Base-by-base conservation (phyloP, 2,329 filamentous ascomycete genomes). In the Neonectria coccinea region DNA sequence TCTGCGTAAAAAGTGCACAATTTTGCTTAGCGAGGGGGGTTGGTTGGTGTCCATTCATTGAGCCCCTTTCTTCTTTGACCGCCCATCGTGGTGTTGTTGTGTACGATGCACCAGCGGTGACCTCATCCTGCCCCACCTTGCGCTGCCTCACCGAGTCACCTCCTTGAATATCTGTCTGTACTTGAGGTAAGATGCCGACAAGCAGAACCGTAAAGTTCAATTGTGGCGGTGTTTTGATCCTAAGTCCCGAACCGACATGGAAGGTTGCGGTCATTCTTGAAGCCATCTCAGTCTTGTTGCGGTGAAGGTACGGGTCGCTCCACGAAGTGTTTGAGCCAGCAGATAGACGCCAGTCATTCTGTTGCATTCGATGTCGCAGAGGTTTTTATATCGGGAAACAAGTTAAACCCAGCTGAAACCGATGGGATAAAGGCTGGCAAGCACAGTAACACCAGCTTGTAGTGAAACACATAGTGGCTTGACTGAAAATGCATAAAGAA, bases 1-100 rank as follows among this genome's bases (percentile, higher is more conserved):
- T 41, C 29, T 54, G 39, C 45, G 47, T 42, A 27, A 36, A 56
- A 18, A 33, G 41, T 67, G 63, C 64, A 71, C 55, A 71, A 70
- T 57, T 63, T 16, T 36, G 25, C 56, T 11, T 20, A 29, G 20
- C 41, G 42, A 55, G 45, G 31, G 47, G 47, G 50, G 16, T 59
- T 64, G 44, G 25, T 20, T 25, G 25, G 33, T 50, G 41, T 22
- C 27, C 44, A 22, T 59, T 64, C 61, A 56, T 64, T 59, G 59
- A 50, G 31, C 53, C 59, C 50, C 42, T 39, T 16, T 44, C 20
- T 18, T 55, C 41, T 33, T 42, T 58, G 54, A 57, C 54, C 54
- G 60, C 60, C 33, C 22, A 60, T 56, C 51, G 29, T 59, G 60
- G 60, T 59, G 55, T 64, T 64, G 61, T 51, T 59, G 50, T 52